Conservation (phyloP, 2,329 filamentous ascomycete species). For the Corniculantispora saksenae region DNA sequence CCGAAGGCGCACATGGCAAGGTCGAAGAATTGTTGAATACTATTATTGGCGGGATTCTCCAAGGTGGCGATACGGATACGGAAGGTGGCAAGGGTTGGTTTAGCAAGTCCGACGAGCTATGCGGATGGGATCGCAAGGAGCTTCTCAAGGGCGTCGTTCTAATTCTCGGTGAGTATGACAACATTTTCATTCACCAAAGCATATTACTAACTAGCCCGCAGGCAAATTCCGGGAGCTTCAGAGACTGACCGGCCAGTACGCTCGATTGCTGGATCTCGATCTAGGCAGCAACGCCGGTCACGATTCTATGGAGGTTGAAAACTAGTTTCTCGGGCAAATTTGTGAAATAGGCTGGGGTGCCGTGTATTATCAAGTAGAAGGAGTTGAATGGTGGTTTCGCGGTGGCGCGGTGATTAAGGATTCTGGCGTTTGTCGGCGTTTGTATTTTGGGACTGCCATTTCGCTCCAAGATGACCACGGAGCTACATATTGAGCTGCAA, state of each 20-base stretch:
- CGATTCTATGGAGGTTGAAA: constrained; percentile 45
- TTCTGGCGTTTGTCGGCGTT: constrained; percentile 10
- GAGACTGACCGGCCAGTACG: constrained; percentile 91
- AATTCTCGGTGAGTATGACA: constrained; percentile 72
- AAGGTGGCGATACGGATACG: constrained; percentile 45
- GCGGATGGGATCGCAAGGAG: constrained; percentile 88
- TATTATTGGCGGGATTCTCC: constrained; percentile 71
- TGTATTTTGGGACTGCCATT: background rate
- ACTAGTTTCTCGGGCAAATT: constrained; percentile 23
- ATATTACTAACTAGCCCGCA: constrained; percentile 44
- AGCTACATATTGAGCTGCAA: constrained; percentile 2
- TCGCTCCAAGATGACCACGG: background rate
- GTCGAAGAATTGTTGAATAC: constrained; percentile 88
- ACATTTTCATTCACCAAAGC: background rate
- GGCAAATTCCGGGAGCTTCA: constrained; percentile 96
- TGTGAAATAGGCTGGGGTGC: constrained; percentile 2
- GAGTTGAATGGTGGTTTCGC: constrained; percentile 2
- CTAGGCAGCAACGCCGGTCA: constrained; percentile 47
- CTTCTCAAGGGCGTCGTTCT: constrained; percentile 88
- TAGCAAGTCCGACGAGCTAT: constrained; percentile 69
- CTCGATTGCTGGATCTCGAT: constrained; percentile 71
- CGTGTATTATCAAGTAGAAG: constrained; percentile 16
- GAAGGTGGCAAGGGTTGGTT: constrained; percentile 61
- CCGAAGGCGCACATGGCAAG: constrained; percentile 82
- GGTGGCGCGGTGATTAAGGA: background rate